phyloP scores from a whole-genome alignment of 208 protist genomes.

The Herpetomonas muscarum region DNA sequence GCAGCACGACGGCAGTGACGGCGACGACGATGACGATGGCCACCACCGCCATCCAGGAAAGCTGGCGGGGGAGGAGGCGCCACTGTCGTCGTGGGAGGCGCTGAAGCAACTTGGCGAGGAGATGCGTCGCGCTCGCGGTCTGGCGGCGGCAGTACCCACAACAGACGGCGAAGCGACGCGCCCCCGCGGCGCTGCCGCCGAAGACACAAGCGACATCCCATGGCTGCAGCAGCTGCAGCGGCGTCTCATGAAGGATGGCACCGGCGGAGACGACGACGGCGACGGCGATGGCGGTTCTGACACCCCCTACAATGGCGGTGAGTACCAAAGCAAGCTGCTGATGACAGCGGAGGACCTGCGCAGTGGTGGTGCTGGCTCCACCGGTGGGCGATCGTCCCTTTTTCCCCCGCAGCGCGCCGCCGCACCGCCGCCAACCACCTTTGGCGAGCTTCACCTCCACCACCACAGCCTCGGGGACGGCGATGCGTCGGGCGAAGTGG shows the following conservation, averaged over 20 bases:
- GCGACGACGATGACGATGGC: no score
- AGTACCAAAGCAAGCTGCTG: neutral
- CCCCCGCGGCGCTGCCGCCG: no score
- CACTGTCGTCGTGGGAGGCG: neutral
- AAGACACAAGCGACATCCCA: no score
- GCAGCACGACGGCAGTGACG: no score
- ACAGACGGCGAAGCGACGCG: neutral
- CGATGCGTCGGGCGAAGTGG: neutral
- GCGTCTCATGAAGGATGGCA: no score
- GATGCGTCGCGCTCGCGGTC: neutral
- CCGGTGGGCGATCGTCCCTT: no score
- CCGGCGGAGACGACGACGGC: neutral
- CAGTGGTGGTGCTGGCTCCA: no score
- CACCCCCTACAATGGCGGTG: neutral
- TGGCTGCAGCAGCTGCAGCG: no score
- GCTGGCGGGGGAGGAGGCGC: no score
- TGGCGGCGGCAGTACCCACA: no score
- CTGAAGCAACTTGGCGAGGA: neutral
- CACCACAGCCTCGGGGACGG: neutral
- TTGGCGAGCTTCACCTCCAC: neutral
- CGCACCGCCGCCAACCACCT: neutral
- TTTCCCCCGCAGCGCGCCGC: neutral
- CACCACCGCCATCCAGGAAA: no score
- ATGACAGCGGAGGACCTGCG: neutral
- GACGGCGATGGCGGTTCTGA: neutral